These are phyloP conservation scores for Globisporangium irregulare DNA, from an alignment of 352 stramenopile genomes.

Conservation along the genomic window DNA sequence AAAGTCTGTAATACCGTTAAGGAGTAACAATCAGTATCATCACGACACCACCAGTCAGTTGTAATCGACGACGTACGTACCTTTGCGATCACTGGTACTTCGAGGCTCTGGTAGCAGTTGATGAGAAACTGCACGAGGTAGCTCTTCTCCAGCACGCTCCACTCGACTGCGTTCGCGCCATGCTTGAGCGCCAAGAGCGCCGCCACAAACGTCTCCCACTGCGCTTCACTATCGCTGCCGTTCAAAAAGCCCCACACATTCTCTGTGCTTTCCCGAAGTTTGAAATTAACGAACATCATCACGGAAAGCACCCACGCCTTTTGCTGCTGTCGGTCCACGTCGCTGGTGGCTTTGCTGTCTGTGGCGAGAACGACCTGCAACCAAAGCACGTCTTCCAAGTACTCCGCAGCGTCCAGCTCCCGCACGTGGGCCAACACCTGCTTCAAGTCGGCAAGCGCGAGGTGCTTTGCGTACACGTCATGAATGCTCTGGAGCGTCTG, in stretches of 20 bases:
- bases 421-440: constrained; percentile 24
- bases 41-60: neutral
- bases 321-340: constrained; percentile 35
- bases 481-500: constrained; percentile 23
- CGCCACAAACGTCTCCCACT: constrained; percentile 38
- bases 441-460: constrained; percentile 21
- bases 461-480: constrained; percentile 34
- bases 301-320: constrained; percentile 45
- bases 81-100: constrained; percentile 47
- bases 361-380: constrained; percentile 23
- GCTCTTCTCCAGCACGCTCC: constrained; percentile 46
- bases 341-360: neutral
- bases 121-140: constrained; percentile 61
- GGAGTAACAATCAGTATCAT: neutral
- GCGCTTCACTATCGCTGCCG: constrained; percentile 7
- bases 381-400: constrained; percentile 62
- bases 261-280: constrained; percentile 7
- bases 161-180: constrained; percentile 5
- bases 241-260: constrained; percentile 15
- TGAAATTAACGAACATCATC: constrained; percentile 38
- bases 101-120: constrained; percentile 53
- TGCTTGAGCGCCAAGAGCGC: constrained; percentile 29
- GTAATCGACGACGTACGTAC: constrained; percentile 2
- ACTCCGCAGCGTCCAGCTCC: constrained; percentile 24
- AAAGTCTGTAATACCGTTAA: constrained; percentile 20